Base-by-base conservation (phyloP, 2,329 filamentous ascomycete species). In the Spiromastix sp. region DNA sequence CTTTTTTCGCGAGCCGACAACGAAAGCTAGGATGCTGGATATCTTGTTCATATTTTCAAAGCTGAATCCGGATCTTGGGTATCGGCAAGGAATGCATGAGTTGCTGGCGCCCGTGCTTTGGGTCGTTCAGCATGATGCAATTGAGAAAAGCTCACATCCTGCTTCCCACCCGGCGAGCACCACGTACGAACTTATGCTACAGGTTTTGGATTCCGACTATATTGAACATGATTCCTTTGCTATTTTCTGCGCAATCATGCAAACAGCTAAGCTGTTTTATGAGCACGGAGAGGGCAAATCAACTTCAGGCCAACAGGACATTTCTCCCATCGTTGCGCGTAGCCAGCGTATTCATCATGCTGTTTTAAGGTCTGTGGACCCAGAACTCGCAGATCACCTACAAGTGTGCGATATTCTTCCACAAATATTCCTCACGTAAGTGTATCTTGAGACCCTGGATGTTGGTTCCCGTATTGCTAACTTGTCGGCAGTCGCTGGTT, bases 31-130 rank as follows among this genome's bases (percentile, higher is more conserved):
- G 59, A 79, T 98, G 48, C 64, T 93, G 20, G 84, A 98, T 52
- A 78, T 95, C 20, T 68, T 98, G 21, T 98, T 96, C 59, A 74
- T 98, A 45, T 96, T 87, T 61, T 91, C 86, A 63, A 96, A 94
- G 59, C 72, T 93, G 35, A 85, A 96, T 51, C 85, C 85, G 2
- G 77, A 81, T 46, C 71, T 85, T 36, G 85, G 85, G 11, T 98
- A 98, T 55, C 77, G 91, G n/a, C 91, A 98, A 63, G 91, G 91
- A 8, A 98, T 98, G 89, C 91, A 98, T 55, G 91, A 98, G 60
- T 67, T 98, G 28, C 68, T 96, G 10, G 91, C 91, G 0, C 87
- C 91, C 0, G 77, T 98, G 24, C 66, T 95, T 5, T 85, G 85
- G 71, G 82, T 85, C 2, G 65, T 96, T 4, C 77, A 87, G 47